Conservation (phyloP, 805 yeast genomes). For the Ogataea philodendri region DNA sequence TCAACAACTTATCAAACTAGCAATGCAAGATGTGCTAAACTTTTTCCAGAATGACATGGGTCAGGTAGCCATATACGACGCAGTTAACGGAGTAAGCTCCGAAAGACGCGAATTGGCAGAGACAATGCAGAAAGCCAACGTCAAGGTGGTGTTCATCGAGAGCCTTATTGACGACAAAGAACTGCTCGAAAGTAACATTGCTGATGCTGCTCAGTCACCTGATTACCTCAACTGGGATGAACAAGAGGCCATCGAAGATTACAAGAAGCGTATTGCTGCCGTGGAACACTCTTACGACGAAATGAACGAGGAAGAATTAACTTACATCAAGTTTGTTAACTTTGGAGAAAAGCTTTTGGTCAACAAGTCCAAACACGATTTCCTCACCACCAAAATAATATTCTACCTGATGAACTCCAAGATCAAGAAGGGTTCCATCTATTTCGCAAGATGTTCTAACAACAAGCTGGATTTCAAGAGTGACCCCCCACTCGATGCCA, state of each 20-base stretch:
- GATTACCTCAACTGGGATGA: slow-evolving; percentile 80
- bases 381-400: slow-evolving; percentile 85
- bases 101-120: slow-evolving; percentile 61
- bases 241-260: slow-evolving; percentile 72
- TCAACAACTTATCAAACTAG: slow-evolving; percentile 55
- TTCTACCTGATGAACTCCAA: slow-evolving; percentile 89
- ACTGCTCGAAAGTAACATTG: slow-evolving; percentile 70
- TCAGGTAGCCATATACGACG: slow-evolving; percentile 95
- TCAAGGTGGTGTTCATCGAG: slow-evolving; percentile 85
- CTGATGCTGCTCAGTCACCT: slow-evolving; percentile 82
- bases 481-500: slow-evolving; percentile 81
- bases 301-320: slow-evolving; percentile 57
- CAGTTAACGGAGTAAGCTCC: slow-evolving; percentile 77
- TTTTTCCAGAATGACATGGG: slow-evolving; percentile 79
- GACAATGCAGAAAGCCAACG: slow-evolving; percentile 52
- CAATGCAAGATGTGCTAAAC: slow-evolving; percentile 63
- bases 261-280: slow-evolving; percentile 64
- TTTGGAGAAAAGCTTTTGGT: slow-evolving; percentile 83
- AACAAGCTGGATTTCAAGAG: slow-evolving; percentile 58
- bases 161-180: slow-evolving; percentile 73
- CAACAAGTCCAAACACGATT: slow-evolving; percentile 81
- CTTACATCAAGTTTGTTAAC: slow-evolving; percentile 83
- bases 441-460: slow-evolving; percentile 79
- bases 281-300: slow-evolving; percentile 73
- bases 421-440: slow-evolving; percentile 85